Evolutionary conservation across 2,329 filamentous ascomycete species (phyloP).

Genomic region (Ascochyta clinopodiicola): DNA sequence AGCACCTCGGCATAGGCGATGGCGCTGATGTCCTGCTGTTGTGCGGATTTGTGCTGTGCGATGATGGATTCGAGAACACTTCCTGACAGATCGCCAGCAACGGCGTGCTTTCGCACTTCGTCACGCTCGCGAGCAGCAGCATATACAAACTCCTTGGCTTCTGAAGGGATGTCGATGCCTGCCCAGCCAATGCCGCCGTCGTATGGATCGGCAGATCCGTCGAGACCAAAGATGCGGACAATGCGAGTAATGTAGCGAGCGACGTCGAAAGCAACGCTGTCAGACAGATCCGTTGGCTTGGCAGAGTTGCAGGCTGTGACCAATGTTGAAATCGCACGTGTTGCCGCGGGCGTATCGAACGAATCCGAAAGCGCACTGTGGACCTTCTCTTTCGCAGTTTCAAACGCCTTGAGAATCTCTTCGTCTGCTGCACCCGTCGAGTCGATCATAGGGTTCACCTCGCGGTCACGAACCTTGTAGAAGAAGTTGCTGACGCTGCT

Average conservation of each 20-base stretch:
- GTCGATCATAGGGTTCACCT: conserved; percentile 44
- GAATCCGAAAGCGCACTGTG: conserved; percentile 77
- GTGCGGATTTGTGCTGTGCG: conserved; percentile 36
- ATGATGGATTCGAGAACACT: conserved; percentile 49
- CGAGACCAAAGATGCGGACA: conserved; percentile 83
- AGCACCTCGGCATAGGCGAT: conserved; percentile 58
- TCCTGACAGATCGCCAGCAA: conserved; percentile 49
- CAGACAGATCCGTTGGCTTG: conserved; percentile 49
- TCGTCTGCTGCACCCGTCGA: conserved; percentile 44
- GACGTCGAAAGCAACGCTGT: conserved; percentile 59
- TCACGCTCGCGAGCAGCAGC: conserved; percentile 65
- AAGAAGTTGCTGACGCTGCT: conserved; percentile 76
- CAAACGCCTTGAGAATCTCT: conserved; percentile 58
- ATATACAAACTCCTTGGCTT: conserved; percentile 66
- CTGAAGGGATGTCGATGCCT: conserved; percentile 67
- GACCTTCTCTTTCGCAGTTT: conserved; percentile 63
- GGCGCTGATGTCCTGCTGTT: conserved; percentile 38
- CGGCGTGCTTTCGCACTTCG: conserved; percentile 63
- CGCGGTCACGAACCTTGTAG: conserved; percentile 62
- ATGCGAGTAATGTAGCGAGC: conserved; percentile 84
- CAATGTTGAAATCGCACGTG: conserved; percentile 78
- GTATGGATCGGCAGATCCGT: conserved; percentile 59
- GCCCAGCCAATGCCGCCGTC: conserved; percentile 66
- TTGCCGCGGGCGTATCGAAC: conserved; percentile 82
- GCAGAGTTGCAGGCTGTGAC: conserved; percentile 76